Conservation (phyloP, 2,329 filamentous ascomycete species). For the Scedosporium aurantiacum region DNA sequence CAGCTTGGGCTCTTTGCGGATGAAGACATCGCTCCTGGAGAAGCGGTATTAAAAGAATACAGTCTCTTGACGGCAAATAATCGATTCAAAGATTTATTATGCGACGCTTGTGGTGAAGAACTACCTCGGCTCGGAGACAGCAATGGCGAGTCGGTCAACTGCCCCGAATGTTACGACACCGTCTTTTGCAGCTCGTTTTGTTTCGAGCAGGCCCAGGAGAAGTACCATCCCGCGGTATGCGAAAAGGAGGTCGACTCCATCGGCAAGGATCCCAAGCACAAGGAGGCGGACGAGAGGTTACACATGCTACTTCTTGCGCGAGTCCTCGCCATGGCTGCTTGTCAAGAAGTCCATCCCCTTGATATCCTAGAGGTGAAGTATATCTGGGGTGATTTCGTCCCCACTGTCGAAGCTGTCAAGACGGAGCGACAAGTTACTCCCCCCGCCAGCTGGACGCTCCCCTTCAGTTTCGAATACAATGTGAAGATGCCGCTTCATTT, state of each 20-base stretch:
- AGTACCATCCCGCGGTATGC: conserved; percentile 55
- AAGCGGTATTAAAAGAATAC: conserved; percentile 68
- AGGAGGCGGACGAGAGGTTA: conserved; percentile 48
- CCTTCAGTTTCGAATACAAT: conserved; percentile 68
- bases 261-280: conserved; percentile 50
- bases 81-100: conserved; percentile 73
- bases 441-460: conserved; percentile 55
- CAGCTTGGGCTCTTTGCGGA: conserved; percentile 89
- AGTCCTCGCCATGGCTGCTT: conserved; percentile 50
- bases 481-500: conserved; percentile 65
- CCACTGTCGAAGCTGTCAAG: conserved; percentile 16
- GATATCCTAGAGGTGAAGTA: conserved; percentile 55
- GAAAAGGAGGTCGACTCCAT: conserved; percentile 56
- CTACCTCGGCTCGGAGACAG: conserved; percentile 47
- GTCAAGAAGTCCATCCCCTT: conserved; percentile 50
- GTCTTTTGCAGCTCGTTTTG: conserved; percentile 56
- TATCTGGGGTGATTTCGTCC: conserved; percentile 58
- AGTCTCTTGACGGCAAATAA: conserved; percentile 85
- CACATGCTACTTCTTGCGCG: conserved; percentile 53
- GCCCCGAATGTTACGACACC: conserved; percentile 51
- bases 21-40: conserved; percentile 64
- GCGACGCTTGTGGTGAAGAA: conserved; percentile 75
- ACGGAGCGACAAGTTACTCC: conserved; percentile 19
- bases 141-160: conserved; percentile 39
- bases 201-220: conserved; percentile 42